A percentile compares a stretch with the other conserved stretches of the same genome.
Evolutionary conservation across 495 filamentous ascomycete genomes (phyloP).

Genomic region (Aspergillus hancockii): DNA sequence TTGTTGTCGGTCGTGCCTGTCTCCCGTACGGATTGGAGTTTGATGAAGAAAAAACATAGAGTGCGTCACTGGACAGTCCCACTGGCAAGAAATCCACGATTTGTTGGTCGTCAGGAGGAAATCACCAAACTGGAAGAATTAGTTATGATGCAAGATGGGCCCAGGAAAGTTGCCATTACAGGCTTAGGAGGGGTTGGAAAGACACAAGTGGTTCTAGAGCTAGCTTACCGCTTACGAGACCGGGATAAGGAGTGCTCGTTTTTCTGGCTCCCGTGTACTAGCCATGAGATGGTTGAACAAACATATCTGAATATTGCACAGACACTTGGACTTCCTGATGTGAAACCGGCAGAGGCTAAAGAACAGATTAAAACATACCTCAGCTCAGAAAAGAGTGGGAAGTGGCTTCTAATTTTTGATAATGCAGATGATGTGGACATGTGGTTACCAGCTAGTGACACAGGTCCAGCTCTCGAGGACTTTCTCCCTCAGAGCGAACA

Average conservation of each 20-base stretch:
- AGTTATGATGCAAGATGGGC: background rate
- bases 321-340: too few relatives aligned
- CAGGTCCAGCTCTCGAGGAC: background rate
- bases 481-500: background rate
- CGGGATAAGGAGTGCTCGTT: conserved; percentile 39
- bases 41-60: background rate
- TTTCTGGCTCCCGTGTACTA: conserved; percentile 49
- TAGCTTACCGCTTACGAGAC: conserved; percentile 43
- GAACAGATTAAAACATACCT: too few relatives aligned
- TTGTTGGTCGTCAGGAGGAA: conserved; percentile 12
- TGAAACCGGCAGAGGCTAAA: too few relatives aligned
- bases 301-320: conserved; percentile 30
- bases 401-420: too few relatives aligned
- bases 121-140: conserved; percentile 6
- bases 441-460: too few relatives aligned
- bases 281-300: conserved; percentile 39
- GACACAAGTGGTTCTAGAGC: conserved; percentile 51
- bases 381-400: too few relatives aligned
- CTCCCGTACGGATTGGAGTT: background rate
- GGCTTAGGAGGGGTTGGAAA: conserved; percentile 53
- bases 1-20: conserved; percentile 8
- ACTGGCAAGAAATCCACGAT: conserved; percentile 9
- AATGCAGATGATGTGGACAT: too few relatives aligned
- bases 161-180: conserved; percentile 29
- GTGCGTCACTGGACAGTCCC: background rate